Percentiles rank a stretch among this genome's conserved stretches.
Evolutionary conservation across 495 filamentous ascomycete genomes (phyloP).

Genomic region (Staphylotrichum longicolle): DNA sequence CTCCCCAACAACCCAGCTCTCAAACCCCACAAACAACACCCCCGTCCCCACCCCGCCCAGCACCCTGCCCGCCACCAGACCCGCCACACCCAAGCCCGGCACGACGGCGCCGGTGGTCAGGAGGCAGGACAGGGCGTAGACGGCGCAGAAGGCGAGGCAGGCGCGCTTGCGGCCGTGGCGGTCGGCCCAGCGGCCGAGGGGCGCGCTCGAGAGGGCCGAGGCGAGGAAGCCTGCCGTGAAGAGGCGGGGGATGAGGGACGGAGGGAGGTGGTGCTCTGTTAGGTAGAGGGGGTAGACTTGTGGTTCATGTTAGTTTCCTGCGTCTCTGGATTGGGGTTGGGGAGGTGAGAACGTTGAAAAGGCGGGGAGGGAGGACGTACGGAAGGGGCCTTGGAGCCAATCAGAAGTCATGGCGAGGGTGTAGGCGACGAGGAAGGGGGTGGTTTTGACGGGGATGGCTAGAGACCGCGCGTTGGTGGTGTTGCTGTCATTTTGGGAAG

Average conservation of each 20-base stretch:
- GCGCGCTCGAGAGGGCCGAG: conserved; percentile 47
- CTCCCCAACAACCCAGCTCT: conserved; percentile 60
- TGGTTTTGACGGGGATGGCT: neutral
- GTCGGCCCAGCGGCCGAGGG: conserved; percentile 52
- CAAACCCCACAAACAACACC: conserved; percentile 55
- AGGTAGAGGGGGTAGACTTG: conserved; percentile 52
- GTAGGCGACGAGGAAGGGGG: conserved; percentile 48
- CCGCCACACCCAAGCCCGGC: conserved; percentile 32
- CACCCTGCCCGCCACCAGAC: conserved; percentile 48
- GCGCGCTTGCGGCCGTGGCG: conserved; percentile 46
- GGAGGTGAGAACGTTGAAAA: no score
- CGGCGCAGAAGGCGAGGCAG: conserved; percentile 51
- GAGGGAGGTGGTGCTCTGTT: conserved; percentile 47
- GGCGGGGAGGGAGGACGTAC: no score
- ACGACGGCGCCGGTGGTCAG: conserved; percentile 41
- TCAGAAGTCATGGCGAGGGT: conserved; percentile 52
- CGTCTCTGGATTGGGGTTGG: no score
- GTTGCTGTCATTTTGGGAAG: neutral
- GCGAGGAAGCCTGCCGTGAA: conserved; percentile 54
- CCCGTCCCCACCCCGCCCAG: conserved; percentile 56
- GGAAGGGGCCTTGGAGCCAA: conserved; percentile 56
- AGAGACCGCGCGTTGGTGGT: no score
- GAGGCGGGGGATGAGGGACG: conserved; percentile 47
- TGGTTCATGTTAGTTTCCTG: no score
- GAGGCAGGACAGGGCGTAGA: conserved; percentile 51